A percentile compares a stretch with the other conserved stretches of the same genome.
phyloP scores from a whole-genome alignment of 306 rosid genomes.

The Cucurbita maxima region DNA sequence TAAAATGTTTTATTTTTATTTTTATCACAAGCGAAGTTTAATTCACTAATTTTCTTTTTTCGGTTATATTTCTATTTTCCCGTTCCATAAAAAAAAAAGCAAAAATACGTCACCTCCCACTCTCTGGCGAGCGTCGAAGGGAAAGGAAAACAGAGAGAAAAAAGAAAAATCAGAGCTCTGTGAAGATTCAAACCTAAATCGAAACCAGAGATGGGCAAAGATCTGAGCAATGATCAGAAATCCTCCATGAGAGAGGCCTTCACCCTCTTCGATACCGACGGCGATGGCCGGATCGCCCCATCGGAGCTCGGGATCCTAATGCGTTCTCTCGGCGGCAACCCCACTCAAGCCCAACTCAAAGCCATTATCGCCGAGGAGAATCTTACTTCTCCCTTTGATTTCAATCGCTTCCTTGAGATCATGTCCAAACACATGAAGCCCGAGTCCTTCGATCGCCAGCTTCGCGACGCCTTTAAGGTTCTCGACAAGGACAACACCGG shows the following conservation, averaged over 20 bases:
- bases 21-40: too few relatives aligned
- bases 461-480: conserved; percentile 87
- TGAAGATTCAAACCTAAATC: conserved; percentile 10
- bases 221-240: conserved; percentile 86
- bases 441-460: conserved; percentile 94
- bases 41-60: too few relatives aligned
- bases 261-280: conserved; percentile 79
- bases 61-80: not conserved
- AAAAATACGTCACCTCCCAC: not conserved
- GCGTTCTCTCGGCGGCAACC: conserved; percentile 95
- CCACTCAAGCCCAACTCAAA: conserved; percentile 94
- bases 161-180: not conserved
- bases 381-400: conserved; percentile 68
- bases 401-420: conserved; percentile 66
- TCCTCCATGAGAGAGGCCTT: conserved; percentile 93
- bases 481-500: conserved; percentile 83
- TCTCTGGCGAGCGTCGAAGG: not conserved
- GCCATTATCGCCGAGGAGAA: conserved; percentile 67
- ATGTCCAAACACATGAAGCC: conserved; percentile 93
- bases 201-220: conserved; percentile 57
- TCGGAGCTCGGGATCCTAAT: conserved; percentile 96
- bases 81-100: not conserved
- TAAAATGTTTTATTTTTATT: too few relatives aligned
- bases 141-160: not conserved
- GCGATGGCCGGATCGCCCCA: conserved; percentile 83